Evolutionary conservation across 495 filamentous ascomycete genomes (phyloP).

Genomic region (Xylaria venustula): DNA sequence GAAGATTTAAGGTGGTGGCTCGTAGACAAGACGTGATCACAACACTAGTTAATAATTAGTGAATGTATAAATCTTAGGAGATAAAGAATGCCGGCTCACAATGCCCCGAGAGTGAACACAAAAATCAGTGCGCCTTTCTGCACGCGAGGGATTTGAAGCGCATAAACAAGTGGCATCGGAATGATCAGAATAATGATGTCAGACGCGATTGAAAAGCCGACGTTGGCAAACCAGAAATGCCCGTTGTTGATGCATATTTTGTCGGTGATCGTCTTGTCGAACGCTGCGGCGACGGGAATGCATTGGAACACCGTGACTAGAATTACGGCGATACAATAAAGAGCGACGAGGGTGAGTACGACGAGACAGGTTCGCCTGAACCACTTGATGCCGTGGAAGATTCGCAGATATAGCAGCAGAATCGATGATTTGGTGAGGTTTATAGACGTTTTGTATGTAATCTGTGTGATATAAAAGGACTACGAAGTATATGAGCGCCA

Average conservation of each 20-base stretch:
- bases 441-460: conserved; percentile 34
- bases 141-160: conserved; percentile 46
- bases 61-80: too few relatives aligned
- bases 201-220: conserved; percentile 52
- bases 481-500: conserved; percentile 1
- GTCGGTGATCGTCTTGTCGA: conserved; percentile 49
- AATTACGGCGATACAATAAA: conserved; percentile 30
- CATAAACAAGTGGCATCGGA: conserved; percentile 55
- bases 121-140: conserved; percentile 54
- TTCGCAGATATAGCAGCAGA: conserved; percentile 34
- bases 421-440: conserved; percentile 36
- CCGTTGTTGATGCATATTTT: conserved; percentile 46
- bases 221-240: conserved; percentile 50
- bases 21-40: conserved; percentile 32
- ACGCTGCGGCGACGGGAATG: conserved; percentile 51
- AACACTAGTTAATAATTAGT: conserved; percentile 16
- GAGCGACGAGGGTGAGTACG: conserved; percentile 19
- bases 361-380: conserved; percentile 22
- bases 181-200: conserved; percentile 56
- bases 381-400: conserved; percentile 33
- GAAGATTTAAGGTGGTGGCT: conserved; percentile 27
- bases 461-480: conserved; percentile 33
- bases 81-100: conserved; percentile 24
- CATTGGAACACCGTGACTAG: conserved; percentile 50
- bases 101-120: conserved; percentile 56